Evolutionary conservation across 2,329 filamentous ascomycete species (phyloP).

Genomic region (Apiospora pterosperma): DNA sequence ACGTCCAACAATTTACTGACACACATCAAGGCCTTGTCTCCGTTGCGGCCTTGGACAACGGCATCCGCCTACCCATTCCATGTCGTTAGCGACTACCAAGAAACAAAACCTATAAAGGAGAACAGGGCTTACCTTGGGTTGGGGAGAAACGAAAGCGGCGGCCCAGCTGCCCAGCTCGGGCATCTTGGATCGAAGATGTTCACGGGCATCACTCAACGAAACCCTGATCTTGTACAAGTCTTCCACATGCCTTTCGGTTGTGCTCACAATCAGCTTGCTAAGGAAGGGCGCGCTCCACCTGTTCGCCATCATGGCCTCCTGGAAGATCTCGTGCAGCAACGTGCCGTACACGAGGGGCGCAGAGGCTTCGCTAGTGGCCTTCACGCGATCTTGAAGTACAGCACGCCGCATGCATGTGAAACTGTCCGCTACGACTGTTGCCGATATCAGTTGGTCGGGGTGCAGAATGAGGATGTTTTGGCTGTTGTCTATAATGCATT

Average conservation of each 20-base stretch:
- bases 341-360: conserved; percentile 87
- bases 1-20: conserved; percentile 94
- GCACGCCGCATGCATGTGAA: conserved; percentile 88
- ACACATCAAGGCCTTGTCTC: conserved; percentile 73
- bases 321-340: conserved; percentile 92
- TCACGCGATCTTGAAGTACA: conserved; percentile 91
- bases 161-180: conserved; percentile 82
- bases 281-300: conserved; percentile 73
- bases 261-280: conserved; percentile 59
- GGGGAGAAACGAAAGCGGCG: conserved; percentile 68
- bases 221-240: conserved; percentile 86
- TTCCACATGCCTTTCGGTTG: conserved; percentile 77
- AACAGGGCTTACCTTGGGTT: conserved; percentile 56
- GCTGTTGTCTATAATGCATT: conserved; percentile 78
- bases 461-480: conserved; percentile 86
- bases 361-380: conserved; percentile 78
- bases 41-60: conserved; percentile 74
- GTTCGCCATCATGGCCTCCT: conserved; percentile 81
- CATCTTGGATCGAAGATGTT: conserved; percentile 81
- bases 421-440: conserved; percentile 94
- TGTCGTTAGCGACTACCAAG: conserved; percentile 24
- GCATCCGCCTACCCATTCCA: conserved; percentile 55
- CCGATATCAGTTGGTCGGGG: conserved; percentile 91
- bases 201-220: conserved; percentile 66
- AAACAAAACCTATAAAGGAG: neutral